Base-by-base conservation (phyloP, 306 rosid species). In the Vigna radiata region DNA sequence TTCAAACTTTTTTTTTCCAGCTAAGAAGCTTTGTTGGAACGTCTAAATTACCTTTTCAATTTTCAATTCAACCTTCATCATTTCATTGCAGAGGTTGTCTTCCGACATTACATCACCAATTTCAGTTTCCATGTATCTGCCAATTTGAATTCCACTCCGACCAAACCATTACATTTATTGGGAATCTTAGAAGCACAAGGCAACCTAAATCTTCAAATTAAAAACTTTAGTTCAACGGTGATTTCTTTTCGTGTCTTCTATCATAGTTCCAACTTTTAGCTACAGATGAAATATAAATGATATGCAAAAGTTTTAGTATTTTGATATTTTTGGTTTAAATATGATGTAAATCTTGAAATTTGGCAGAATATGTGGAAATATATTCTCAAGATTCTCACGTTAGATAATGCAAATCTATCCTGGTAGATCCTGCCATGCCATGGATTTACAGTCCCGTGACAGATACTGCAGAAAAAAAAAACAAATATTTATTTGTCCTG, bases 11-110 rank as follows among this genome's bases (percentile, higher is more conserved):
- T 36, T 6, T 62, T 79, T 74, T 79, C 77, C 82, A 77, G 88
- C 91, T 77, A 79, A 61, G 78, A 81, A 79, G 59, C 78, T 75
- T 81, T 63, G 58, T 52, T 79, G 58, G 73, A 80, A 75, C 81
- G 78, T 61, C 36, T 63, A 64, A 79, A 48, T 72, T 14, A 43
- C 1, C 78, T 70, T 72, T 76, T 7, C 31, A 52, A 36, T 53
- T 72, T 76, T 7, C 43, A 52, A 36, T 61, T 82, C 49, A 71
- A 55, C 65, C 75, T 82, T 71, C 79, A 77, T 77, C 70, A 82
- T 77, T 77, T 33, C 23, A 77, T 71, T 64, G 70, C 67, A 27
- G 21, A 27, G 29, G 52, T 72, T 54, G 61, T 17, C 43, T 67
- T 69, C 33, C 55, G 47, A 37, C 18, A 63, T 6, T 66, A 12